Evolutionary conservation across 257 asterid species (phyloP).

Genomic region (Linaria vulgaris): DNA sequence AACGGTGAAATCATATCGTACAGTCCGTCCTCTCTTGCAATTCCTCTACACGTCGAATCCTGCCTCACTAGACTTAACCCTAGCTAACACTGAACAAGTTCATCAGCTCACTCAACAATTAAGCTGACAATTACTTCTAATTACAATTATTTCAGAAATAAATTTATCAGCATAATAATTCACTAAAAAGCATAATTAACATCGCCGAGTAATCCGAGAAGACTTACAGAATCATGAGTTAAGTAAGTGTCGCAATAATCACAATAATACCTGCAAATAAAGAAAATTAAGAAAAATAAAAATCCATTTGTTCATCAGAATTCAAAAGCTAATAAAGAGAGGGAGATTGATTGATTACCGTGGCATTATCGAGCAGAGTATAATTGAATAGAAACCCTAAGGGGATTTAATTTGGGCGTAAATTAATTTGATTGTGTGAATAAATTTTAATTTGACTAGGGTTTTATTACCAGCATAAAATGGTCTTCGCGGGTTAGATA

Average conservation of each 20-base stretch:
- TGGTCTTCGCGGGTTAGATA: too few relatives aligned
- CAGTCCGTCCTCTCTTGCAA: too few relatives aligned
- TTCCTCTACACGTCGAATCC: neutral
- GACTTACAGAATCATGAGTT: slow-evolving; percentile 95
- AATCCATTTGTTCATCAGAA: neutral
- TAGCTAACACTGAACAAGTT: too few relatives aligned
- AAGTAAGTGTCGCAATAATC: slow-evolving; percentile 95
- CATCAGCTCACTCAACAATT: too few relatives aligned
- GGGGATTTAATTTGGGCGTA: too few relatives aligned
- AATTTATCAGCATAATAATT: neutral
- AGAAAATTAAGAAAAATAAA: neutral
- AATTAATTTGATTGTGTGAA: too few relatives aligned
- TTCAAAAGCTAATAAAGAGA: neutral
- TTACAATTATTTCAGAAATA: neutral
- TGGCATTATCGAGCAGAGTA: too few relatives aligned
- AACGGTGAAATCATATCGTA: too few relatives aligned
- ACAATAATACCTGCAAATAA: slow-evolving; percentile 70
- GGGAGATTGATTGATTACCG: neutral
- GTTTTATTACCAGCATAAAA: too few relatives aligned
- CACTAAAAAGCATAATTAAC: neutral
- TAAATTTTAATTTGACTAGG: too few relatives aligned
- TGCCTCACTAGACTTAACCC: too few relatives aligned
- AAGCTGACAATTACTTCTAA: neutral
- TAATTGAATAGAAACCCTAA: too few relatives aligned
- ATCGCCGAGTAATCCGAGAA: neutral